These are phyloP conservation scores for Saturnispora sanitii DNA, from an alignment of 805 yeast genomes.

Conservation along the genomic window DNA sequence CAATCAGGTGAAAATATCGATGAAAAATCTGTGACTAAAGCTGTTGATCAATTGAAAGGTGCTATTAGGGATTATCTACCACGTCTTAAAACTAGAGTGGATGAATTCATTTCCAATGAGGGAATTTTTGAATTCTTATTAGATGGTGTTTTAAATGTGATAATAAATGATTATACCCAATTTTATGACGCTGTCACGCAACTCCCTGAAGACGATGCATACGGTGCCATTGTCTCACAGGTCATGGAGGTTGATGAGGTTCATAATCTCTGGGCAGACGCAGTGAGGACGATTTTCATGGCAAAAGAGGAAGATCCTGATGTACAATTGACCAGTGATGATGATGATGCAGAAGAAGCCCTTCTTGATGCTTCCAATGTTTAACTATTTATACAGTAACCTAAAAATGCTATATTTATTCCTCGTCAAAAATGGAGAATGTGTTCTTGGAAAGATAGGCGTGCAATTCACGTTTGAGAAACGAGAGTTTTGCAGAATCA, in stretches of 20 bases:
- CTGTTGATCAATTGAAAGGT: constrained; percentile 33
- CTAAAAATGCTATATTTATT: no score
- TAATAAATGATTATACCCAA: constrained; percentile 46
- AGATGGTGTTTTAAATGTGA: constrained; percentile 57
- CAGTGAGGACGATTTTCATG: constrained; percentile 24
- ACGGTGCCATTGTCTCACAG: constrained; percentile 30
- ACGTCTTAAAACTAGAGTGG: constrained; percentile 41
- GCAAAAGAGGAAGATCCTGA: constrained; percentile 10
- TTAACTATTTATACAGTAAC: not conserved
- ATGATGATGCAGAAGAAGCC: constrained; percentile 5
- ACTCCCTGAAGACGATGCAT: constrained; percentile 18
- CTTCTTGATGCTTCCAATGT: not conserved
- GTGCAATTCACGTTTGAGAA: constrained; percentile 69
- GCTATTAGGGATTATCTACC: constrained; percentile 48
- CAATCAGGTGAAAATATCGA: constrained; percentile 5
- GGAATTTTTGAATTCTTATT: constrained; percentile 42
- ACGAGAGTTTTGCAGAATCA: constrained; percentile 65
- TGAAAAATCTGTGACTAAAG: constrained; percentile 9
- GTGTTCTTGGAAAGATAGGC: constrained; percentile 70
- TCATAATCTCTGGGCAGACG: constrained; percentile 28
- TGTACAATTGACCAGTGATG: constrained; percentile 1
- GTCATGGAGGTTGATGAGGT: constrained; percentile 59
- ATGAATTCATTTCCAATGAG: constrained; percentile 45
- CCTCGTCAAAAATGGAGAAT: constrained; percentile 75
- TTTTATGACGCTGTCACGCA: constrained; percentile 29